Evolutionary conservation across 2,329 filamentous ascomycete genomes (phyloP), one percentile per base, ranked within the genome.

Genomic region (Fusarium citri): DNA sequence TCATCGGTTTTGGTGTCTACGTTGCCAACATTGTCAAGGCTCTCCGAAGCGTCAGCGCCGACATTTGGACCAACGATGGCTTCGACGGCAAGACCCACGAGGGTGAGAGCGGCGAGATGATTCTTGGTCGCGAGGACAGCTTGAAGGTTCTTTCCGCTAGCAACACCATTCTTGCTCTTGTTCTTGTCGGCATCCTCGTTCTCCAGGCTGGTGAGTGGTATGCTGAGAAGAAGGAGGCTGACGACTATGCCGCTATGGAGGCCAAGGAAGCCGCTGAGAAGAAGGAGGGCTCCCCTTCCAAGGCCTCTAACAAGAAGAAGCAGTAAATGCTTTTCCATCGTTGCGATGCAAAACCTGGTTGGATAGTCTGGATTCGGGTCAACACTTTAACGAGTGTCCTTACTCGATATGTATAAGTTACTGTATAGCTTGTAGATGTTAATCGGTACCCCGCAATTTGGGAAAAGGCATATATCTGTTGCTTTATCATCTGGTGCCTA

Each of bases 161-260:
- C 80, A 97, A 99, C 82, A 98, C 96, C 5, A 99, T 99, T 78
- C 82, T 98, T 60, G 96, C 95, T 37, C 87, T 99, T 46, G 94
- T 99, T 30, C 83, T 99, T 55, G 91, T 98, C 5, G 96, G 96
- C 8, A 93, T 99, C 12, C 80, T 99, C 71, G 93, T 98, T 34
- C 83, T 99, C 77, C 96, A 99, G 88, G 94, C 94, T 22, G 96
- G 96, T 14, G 94, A 98, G 86, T 98, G 95, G 96, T 99, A 99
- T 83, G 96, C 96, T 26, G 94, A 98, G 87, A 88, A 93, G 78
- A 97, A 97, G 83, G 94, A 98, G 81, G 86, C 87, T 76, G 92
- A 94, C 78, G 94, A 98, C 80, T 85, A 87, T 59, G 87, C 89
- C 78, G 85, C 91, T 72, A 81, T 84, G 79, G 84, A 78, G 69